Evolutionary conservation across 2,329 filamentous ascomycete genomes (phyloP).

Genomic region (Trichoderma sp.): DNA sequence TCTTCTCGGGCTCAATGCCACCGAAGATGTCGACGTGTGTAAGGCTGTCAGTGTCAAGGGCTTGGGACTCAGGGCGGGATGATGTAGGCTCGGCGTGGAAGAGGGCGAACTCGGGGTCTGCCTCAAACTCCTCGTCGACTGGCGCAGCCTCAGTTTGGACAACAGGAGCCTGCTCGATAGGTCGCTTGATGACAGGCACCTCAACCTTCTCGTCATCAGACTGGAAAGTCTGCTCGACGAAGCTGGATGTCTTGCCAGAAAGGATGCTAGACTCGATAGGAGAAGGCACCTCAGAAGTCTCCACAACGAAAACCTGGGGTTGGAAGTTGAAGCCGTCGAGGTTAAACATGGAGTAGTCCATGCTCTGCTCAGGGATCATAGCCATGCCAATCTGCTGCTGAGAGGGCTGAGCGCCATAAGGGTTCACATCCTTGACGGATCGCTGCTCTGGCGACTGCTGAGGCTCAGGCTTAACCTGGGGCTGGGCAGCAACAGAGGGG

Average conservation of each 20-base stretch:
- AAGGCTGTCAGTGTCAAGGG: constrained; percentile 44
- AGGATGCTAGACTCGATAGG: constrained; percentile 59
- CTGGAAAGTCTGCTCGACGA: constrained; percentile 45
- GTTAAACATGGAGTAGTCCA: constrained; percentile 72
- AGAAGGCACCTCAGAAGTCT: constrained; percentile 64
- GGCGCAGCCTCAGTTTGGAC: constrained; percentile 29
- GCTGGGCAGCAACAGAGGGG: constrained; percentile 44
- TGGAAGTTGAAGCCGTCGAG: constrained; percentile 62
- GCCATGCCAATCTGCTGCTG: constrained; percentile 74
- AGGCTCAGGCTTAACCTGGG: constrained; percentile 40
- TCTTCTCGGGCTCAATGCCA: constrained; percentile 62
- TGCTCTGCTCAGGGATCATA: constrained; percentile 74
- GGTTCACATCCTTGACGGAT: constrained; percentile 64
- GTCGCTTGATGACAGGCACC: constrained; percentile 51
- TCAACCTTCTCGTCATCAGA: constrained; percentile 57
- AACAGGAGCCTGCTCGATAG: constrained; percentile 36
- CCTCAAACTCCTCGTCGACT: constrained; percentile 58
- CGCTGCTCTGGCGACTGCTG: constrained; percentile 44
- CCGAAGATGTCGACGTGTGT: constrained; percentile 46
- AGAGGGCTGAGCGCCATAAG: constrained; percentile 55
- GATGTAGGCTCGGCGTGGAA: constrained; percentile 48
- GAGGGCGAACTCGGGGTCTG: constrained; percentile 60
- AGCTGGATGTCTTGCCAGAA: constrained; percentile 67
- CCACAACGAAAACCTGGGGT: constrained; percentile 73
- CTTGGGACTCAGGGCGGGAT: constrained; percentile 27